Percentiles rank a stretch among this genome's conserved stretches.
Evolutionary conservation across 352 stramenopile species (phyloP).

Genomic region (Phytophthora tubulina): DNA sequence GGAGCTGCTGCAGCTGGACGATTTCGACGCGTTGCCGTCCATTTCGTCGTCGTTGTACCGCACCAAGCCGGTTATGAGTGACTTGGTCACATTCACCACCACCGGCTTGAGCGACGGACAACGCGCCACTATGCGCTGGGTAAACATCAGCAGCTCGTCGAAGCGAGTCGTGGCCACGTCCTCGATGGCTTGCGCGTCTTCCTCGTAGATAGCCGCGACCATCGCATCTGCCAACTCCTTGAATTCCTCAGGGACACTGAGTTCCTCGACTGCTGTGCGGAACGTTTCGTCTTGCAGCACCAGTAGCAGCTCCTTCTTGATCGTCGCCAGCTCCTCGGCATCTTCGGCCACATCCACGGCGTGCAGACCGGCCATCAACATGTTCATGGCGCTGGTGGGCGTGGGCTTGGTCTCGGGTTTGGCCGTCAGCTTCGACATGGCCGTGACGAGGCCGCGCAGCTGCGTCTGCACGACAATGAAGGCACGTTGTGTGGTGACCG

Average conservation of each 20-base stretch:
- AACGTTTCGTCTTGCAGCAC: constrained; percentile 53
- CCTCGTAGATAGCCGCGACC: constrained; percentile 42
- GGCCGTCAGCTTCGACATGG: constrained; percentile 61
- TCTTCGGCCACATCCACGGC: constrained; percentile 58
- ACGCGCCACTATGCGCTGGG: constrained; percentile 46
- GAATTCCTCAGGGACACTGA: constrained; percentile 51
- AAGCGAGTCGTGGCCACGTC: constrained; percentile 42
- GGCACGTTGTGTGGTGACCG: constrained; percentile 17
- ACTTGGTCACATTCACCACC: constrained; percentile 57
- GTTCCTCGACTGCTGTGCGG: constrained; percentile 35
- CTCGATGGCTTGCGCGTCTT: constrained; percentile 47
- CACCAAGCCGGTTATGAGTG: constrained; percentile 44
- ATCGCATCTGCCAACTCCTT: constrained; percentile 47
- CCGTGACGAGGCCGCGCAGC: constrained; percentile 56
- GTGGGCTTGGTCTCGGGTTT: constrained; percentile 53
- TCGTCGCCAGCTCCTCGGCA: constrained; percentile 42
- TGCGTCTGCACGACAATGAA: constrained; percentile 50
- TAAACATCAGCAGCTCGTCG: constrained; percentile 51
- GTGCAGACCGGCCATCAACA: constrained; percentile 49
- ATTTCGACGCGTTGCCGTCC: constrained; percentile 33
- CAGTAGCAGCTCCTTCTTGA: constrained; percentile 59
- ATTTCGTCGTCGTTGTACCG: constrained; percentile 48
- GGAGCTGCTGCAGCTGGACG: constrained; percentile 35
- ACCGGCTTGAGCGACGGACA: constrained; percentile 57
- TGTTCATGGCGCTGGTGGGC: constrained; percentile 49